Evolutionary conservation across 2,329 filamentous ascomycete species (phyloP).

Genomic region (Neocucurbitaria cava): DNA sequence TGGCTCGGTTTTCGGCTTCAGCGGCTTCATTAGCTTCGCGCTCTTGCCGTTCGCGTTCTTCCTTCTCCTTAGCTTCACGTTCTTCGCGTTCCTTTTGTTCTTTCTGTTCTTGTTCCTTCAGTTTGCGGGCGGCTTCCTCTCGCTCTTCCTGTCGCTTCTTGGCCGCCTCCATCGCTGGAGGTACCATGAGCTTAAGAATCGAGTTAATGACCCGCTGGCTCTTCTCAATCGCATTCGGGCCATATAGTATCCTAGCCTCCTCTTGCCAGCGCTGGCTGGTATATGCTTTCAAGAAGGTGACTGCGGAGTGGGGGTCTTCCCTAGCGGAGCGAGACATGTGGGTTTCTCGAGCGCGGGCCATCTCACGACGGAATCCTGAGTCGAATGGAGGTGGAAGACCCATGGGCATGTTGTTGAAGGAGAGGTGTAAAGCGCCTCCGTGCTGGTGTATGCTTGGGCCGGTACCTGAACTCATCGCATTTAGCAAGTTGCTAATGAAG

Average conservation of each 20-base stretch:
- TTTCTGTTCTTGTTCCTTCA: slow-evolving; percentile 67
- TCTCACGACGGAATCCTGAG: slow-evolving; percentile 38
- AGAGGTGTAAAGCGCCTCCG: slow-evolving; percentile 60
- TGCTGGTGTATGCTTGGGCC: slow-evolving; percentile 40
- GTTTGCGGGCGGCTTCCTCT: slow-evolving; percentile 71
- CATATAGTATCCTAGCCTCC: slow-evolving; percentile 87
- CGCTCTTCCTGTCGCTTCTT: slow-evolving; percentile 75
- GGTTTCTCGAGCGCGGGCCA: slow-evolving; percentile 39
- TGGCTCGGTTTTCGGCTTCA: slow-evolving; percentile 49
- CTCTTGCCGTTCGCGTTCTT: slow-evolving; percentile 48
- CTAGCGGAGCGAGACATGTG: slow-evolving; percentile 49
- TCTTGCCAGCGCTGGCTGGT: slow-evolving; percentile 86
- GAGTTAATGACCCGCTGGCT: slow-evolving; percentile 70
- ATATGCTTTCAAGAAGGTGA: slow-evolving; percentile 73
- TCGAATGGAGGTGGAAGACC: slow-evolving; percentile 44
- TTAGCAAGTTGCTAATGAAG: slow-evolving; percentile 65
- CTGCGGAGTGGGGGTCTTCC: slow-evolving; percentile 73
- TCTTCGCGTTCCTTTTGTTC: slow-evolving; percentile 68
- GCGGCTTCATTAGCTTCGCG: slow-evolving; percentile 48
- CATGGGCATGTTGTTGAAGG: slow-evolving; percentile 54
- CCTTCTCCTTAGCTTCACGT: slow-evolving; percentile 60
- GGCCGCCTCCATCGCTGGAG: slow-evolving; percentile 82
- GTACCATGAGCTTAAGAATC: slow-evolving; percentile 77
- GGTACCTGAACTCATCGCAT: slow-evolving; percentile 57
- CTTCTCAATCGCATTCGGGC: slow-evolving; percentile 71